A percentile compares a stretch with the other conserved stretches of the same genome.
Conservation (phyloP, 345 rosid species). For the Aquilaria malaccensis region DNA sequence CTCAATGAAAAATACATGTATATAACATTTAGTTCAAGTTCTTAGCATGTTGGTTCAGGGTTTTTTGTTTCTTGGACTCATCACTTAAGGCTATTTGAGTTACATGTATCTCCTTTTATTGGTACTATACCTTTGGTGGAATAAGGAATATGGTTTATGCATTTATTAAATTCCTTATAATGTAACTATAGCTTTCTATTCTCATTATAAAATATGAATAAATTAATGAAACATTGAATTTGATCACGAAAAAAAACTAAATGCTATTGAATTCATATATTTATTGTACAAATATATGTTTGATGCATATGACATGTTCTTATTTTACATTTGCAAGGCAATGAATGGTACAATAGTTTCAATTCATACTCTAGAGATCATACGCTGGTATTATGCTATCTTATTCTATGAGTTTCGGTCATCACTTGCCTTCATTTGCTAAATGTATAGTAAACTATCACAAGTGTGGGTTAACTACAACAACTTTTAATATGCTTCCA, state of each 20-base stretch:
- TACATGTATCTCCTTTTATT: slow-evolving; percentile 53
- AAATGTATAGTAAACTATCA: slow-evolving; percentile 12
- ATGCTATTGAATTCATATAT: slow-evolving; percentile 1
- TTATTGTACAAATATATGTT: slow-evolving; percentile 7
- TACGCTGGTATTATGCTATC: slow-evolving; percentile 62
- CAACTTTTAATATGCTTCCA: slow-evolving; percentile 94
- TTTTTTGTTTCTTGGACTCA: slow-evolving; percentile 89
- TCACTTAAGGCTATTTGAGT: slow-evolving; percentile 87
- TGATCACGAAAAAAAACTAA: not conserved
- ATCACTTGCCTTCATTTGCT: slow-evolving; percentile 12
- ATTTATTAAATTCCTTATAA: slow-evolving; percentile 2
- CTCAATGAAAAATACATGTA: too few relatives aligned
- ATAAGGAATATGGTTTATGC: not conserved
- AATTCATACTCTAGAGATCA: slow-evolving; percentile 87
- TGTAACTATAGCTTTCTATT: too few relatives aligned
- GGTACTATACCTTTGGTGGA: slow-evolving; percentile 16
- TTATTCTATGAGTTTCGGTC: slow-evolving; percentile 2
- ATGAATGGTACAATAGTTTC: slow-evolving; percentile 82
- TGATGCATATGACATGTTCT: slow-evolving; percentile 10
- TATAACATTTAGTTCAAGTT: slow-evolving; percentile 58
- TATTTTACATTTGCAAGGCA: slow-evolving; percentile 39
- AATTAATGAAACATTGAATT: not conserved
- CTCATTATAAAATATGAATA: too few relatives aligned
- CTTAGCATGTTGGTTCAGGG: slow-evolving; percentile 92
- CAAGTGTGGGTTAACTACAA: slow-evolving; percentile 96